Conservation (phyloP, 805 yeast genomes). For the Scheffersomyces coipomensis region DNA sequence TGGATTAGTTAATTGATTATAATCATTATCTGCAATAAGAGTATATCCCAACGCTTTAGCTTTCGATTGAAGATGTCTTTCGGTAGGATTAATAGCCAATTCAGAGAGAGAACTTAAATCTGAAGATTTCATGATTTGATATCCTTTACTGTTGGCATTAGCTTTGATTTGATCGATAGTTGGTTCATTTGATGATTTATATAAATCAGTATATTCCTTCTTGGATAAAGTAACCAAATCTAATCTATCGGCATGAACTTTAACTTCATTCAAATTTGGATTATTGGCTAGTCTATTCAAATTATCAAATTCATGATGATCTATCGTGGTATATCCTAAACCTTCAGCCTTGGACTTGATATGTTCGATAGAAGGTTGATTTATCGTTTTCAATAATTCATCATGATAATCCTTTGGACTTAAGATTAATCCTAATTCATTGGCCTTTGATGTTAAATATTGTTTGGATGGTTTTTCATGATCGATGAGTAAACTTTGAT, state of each 20-base stretch:
- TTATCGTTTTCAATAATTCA: constrained; percentile 22
- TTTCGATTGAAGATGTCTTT: constrained; percentile 15
- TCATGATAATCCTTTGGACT: constrained; percentile 29
- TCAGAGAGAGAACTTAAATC: constrained; percentile 7
- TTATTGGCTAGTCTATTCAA: constrained; percentile 24
- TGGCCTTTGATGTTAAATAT: constrained; percentile 33
- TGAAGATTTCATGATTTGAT: constrained; percentile 6
- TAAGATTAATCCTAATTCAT: constrained; percentile 30
- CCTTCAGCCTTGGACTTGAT: constrained; percentile 16
- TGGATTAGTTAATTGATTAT: constrained; percentile 6
- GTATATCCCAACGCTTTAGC: constrained; percentile 7
- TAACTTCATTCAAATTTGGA: constrained; percentile 33
- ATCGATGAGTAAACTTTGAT: constrained; percentile 18
- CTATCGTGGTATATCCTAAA: constrained; percentile 8
- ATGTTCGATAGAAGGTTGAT: constrained; percentile 24
- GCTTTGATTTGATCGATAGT: constrained; percentile 18
- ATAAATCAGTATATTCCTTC: constrained; percentile 31
- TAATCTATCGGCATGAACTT: constrained; percentile 32
- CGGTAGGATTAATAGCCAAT: constrained; percentile 15
- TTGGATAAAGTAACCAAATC: constrained; percentile 30
- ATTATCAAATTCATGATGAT: constrained; percentile 11
- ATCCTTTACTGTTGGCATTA: constrained; percentile 13
- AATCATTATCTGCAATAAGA: constrained; percentile 2
- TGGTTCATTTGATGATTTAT: constrained; percentile 26
- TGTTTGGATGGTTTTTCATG: constrained; percentile 31